These are phyloP conservation scores for Candida pseudoviswanathii DNA, from an alignment of 1,139 yeast species.

Conservation along the genomic window DNA sequence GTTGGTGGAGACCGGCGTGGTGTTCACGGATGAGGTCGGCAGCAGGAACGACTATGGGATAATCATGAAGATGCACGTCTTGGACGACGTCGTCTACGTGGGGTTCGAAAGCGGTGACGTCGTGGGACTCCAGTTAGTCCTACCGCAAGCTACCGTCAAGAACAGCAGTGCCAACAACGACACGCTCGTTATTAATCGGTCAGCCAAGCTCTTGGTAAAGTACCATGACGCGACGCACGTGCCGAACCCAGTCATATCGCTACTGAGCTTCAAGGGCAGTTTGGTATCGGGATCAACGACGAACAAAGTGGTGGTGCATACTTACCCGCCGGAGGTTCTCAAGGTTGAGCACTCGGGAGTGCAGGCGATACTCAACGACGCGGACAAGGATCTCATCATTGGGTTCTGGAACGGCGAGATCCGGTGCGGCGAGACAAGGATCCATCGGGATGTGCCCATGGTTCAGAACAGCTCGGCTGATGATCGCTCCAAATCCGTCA, in stretches of 20 bases:
- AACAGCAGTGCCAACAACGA: conserved; percentile 4
- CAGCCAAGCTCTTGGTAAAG: conserved; percentile 21
- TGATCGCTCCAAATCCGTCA: conserved; percentile 2
- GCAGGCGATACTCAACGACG: conserved; percentile 19
- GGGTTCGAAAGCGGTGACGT: conserved; percentile 66
- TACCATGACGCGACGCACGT: conserved; percentile 33
- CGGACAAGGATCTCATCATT: conserved; percentile 17
- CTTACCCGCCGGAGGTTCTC: conserved; percentile 6
- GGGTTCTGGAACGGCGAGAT: conserved; percentile 48
- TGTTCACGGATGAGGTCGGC: conserved; percentile 15
- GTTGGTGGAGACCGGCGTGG: conserved; percentile 16
- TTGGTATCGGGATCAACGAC: conserved; percentile 48
- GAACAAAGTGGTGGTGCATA: conserved; percentile 32
- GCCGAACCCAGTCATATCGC: conserved; percentile 55
- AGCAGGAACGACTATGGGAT: conserved; percentile 50
- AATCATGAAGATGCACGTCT: conserved; percentile 51
- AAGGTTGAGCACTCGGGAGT: conserved; percentile 25
- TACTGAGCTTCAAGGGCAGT: conserved; percentile 24
- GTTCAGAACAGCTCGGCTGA: conserved; percentile 13
- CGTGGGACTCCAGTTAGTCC: conserved; percentile 29
- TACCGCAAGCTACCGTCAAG: conserved; percentile 4
- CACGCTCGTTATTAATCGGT: conserved; percentile 25
- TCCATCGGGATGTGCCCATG: conserved; percentile 20
- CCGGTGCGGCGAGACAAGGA: conserved; percentile 17
- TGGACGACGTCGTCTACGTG: conserved; percentile 34